Conservation (phyloP, 306 rosid genomes). For the Quercus engelmannii region DNA sequence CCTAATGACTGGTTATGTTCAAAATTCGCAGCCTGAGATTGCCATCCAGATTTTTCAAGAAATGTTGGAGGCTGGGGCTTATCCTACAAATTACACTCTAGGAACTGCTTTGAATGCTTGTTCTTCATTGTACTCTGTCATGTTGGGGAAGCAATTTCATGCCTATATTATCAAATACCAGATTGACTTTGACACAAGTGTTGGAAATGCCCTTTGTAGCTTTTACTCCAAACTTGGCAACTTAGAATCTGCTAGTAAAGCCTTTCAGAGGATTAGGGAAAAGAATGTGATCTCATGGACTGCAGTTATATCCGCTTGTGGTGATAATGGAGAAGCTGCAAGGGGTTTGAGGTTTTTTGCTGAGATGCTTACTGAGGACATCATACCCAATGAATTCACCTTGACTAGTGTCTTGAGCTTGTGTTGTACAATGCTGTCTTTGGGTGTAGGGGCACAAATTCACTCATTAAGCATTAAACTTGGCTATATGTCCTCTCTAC, state of each 20-base stretch:
- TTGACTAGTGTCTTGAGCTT: conserved; percentile 62
- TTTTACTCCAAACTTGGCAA: conserved; percentile 67
- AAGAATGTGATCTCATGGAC: conserved; percentile 90
- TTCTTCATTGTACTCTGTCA: conserved; percentile 39
- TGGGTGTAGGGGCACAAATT: conserved; percentile 64
- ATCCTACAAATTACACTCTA: conserved; percentile 67
- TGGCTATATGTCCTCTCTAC: conserved; percentile 55
- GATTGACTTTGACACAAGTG: conserved; percentile 63
- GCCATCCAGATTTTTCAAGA: conserved; percentile 54
- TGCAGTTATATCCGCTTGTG: conserved; percentile 64
- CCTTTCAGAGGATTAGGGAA: conserved; percentile 52
- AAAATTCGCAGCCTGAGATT: conserved; percentile 47
- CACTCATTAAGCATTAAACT: conserved; percentile 55
- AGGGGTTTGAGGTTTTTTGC: conserved; percentile 52
- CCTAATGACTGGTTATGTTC: conserved; percentile 64
- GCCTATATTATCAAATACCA: conserved; percentile 60
- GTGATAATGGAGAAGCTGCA: conserved; percentile 57
- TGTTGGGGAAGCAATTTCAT: conserved; percentile 74
- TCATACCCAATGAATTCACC: conserved; percentile 76
- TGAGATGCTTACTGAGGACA: conserved; percentile 56
- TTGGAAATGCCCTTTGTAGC: conserved; percentile 79
- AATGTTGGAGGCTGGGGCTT: conserved; percentile 66
- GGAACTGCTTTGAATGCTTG: conserved; percentile 67
- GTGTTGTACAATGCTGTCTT: conserved; percentile 54
- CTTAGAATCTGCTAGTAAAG: conserved; percentile 49